Evolutionary conservation across 208 protist species (phyloP).

Genomic region (Blastocrithidia nonstop): DNA sequence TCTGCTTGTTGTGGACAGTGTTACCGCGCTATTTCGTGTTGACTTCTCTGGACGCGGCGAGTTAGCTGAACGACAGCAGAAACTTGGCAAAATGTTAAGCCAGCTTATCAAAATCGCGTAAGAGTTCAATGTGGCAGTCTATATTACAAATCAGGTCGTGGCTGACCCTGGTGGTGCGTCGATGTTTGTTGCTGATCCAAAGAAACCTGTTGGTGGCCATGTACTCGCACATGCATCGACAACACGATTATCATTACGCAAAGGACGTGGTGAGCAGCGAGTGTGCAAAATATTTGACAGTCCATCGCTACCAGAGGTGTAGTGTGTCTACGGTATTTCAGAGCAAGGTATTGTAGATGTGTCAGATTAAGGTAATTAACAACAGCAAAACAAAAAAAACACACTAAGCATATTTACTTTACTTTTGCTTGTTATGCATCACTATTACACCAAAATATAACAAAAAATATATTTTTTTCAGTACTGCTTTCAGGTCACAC

Average conservation of each 20-base stretch:
- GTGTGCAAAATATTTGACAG: slow-evolving; percentile 98
- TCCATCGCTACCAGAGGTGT: slow-evolving; percentile 92
- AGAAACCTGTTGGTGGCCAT: slow-evolving; percentile 97
- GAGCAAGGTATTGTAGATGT: slow-evolving; percentile 93
- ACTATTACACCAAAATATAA: background rate
- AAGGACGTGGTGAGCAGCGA: slow-evolving; percentile 93
- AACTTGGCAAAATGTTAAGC: slow-evolving; percentile 84
- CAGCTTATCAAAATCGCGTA: slow-evolving; percentile 95
- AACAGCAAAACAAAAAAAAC: background rate
- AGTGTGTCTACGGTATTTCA: slow-evolving; percentile 92
- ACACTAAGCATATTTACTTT: background rate
- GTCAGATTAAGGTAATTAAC: slow-evolving; percentile 46
- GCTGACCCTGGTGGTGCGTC: slow-evolving; percentile 93
- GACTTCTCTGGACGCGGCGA: slow-evolving; percentile 96
- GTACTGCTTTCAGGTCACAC: background rate
- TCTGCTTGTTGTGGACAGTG: slow-evolving; percentile 95
- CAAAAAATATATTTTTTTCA: background rate
- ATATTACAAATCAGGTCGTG: slow-evolving; percentile 99
- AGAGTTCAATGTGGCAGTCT: slow-evolving; percentile 98
- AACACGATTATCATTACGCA: slow-evolving; percentile 88
- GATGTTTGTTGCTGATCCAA: slow-evolving; percentile 96
- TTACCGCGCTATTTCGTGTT: slow-evolving; percentile 97
- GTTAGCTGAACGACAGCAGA: slow-evolving; percentile 93
- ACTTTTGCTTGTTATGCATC: slow-evolving; percentile 4
- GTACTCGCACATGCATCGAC: slow-evolving; percentile 98